Base-by-base conservation (phyloP, 495 filamentous ascomycete species). In the Penicillium goetzii region DNA sequence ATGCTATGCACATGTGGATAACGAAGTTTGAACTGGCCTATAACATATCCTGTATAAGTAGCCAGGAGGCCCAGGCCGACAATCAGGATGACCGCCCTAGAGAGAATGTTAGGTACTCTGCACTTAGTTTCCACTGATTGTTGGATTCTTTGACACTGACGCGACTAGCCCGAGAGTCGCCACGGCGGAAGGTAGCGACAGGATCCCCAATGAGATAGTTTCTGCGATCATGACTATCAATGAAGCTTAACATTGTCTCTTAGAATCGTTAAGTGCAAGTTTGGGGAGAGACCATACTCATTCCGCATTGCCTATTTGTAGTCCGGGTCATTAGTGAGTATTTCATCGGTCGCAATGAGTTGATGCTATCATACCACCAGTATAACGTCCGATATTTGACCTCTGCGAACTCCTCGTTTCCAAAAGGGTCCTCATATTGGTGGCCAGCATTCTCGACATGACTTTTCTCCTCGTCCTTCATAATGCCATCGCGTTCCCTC, bases 171-270 rank as follows among this genome's bases (percentile, higher is more conserved):
- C 56, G 52, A 72, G 88, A 80, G 7, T 87, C 86, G 87, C 86
- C 38, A 89, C 82, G 15, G 81, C 83, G 0, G 74, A 72, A 2
- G 87, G 87, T 21, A 90, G 79, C 56, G 83, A 84, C 54, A 90
- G 75, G 68, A 82, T 84, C 17, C 87, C 87, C 3, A 89, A 80
- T 7, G 86, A 86, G 53, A 89, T 83, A 26, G 85, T 86, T 64
- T 88, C 85, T 53, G 87, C 87, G 69, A 90, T 86, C 69, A 89
- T 82, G 51, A 89, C 71, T 72, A 23, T 53, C 26, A 6, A 28
- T 10, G 28, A 19, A 11, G 26, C 28, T 28, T 14, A 28, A 15
- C 2, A 43, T 14, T 26, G 8, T 34, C n/a, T 6, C 7, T 40
- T 17, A n/a, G 19, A 2, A 9, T 4, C 10, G 34, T 17, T 19